phyloP scores from a whole-genome alignment of 2,329 filamentous ascomycete species.

The Colletotrichum graminicola region DNA sequence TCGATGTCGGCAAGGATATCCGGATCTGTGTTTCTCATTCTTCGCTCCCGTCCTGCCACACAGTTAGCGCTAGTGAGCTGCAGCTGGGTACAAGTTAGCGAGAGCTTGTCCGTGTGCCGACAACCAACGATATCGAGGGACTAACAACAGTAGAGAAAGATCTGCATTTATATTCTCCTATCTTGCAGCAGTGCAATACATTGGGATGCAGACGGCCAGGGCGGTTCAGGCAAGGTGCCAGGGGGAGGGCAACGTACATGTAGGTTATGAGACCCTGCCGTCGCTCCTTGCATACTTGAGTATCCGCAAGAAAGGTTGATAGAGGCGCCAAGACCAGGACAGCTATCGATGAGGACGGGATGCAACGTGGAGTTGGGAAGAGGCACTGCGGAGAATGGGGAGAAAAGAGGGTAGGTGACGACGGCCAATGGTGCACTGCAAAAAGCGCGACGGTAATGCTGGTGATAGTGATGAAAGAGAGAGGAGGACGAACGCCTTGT shows the following conservation, averaged over 20 bases:
- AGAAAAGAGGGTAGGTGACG: background rate
- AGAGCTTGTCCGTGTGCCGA: background rate
- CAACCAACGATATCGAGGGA: background rate
- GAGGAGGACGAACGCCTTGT: background rate
- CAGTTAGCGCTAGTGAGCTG: slow-evolving; percentile 13
- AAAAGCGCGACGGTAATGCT: background rate
- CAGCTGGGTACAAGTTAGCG: slow-evolving; percentile 2
- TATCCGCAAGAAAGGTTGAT: background rate
- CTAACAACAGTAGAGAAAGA: background rate
- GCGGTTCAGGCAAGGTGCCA: slow-evolving; percentile 29
- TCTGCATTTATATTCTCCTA: slow-evolving; percentile 4
- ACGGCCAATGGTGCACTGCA: background rate
- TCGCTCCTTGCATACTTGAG: slow-evolving; percentile 2
- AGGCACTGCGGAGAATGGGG: background rate
- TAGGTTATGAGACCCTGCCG: slow-evolving; percentile 14
- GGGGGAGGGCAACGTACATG: slow-evolving; percentile 1
- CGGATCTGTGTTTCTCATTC: slow-evolving; percentile 7
- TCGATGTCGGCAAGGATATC: slow-evolving; percentile 12
- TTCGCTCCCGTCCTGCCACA: slow-evolving; percentile 14
- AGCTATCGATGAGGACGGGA: background rate
- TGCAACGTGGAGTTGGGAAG: slow-evolving; percentile 7
- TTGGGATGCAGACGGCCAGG: background rate
- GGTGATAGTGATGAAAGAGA: background rate
- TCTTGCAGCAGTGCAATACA: slow-evolving; percentile 18
- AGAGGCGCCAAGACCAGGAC: slow-evolving; percentile 2